Base-by-base conservation (phyloP, 2,329 filamentous ascomycete species). In the Cladosporium sphaerospermum region DNA sequence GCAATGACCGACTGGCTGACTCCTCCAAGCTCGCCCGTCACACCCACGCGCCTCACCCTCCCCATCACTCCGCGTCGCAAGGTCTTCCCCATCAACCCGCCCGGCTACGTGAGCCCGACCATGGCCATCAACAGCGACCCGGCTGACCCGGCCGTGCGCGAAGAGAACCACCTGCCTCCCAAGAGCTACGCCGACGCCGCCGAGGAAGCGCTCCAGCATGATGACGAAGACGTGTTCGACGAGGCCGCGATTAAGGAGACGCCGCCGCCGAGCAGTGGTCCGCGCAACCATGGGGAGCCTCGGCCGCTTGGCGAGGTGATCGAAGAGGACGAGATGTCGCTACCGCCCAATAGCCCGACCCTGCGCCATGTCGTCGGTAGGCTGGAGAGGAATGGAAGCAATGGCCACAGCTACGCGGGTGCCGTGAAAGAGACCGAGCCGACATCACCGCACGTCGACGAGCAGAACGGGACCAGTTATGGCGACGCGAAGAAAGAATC, bases 171-270 rank as follows among this genome's bases (percentile, higher is more conserved):
- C 34, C 66, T 74, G 33, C 61, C 69, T 14, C 70, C 69, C 55
- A 76, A 75, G 59, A 71, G 70, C 45, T 75, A 72, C 60, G 71
- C 69, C 33, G 72, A 71, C 56, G 72, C 72, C 32, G 68, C 68
- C 23, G 58, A 59, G 16, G 57, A 64, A 41, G 63, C 42, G 56
- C 49, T 67, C 59, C 52, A 69, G 55, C 58, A 66, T 66, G 56
- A 50, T 11, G 51, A 56, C n/a, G 53, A 57, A 19, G 45, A 53
- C 7, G 54, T 58, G 4, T 45, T 60, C 42, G 55, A 61, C 44
- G 63, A 65, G 45, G 59, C 61, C 32, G 43, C 59, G 4, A 64
- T 70, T 62, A 70, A 70, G 54, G 67, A 70, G 52, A 61, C 65
- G 1, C 67, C 67, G 4, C 66, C 67, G 3, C 59, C 63, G 28